Percentiles rank a stretch among this genome's conserved stretches.
phyloP scores from a whole-genome alignment of 257 asterid species.

The Thymus mandschuricus region DNA sequence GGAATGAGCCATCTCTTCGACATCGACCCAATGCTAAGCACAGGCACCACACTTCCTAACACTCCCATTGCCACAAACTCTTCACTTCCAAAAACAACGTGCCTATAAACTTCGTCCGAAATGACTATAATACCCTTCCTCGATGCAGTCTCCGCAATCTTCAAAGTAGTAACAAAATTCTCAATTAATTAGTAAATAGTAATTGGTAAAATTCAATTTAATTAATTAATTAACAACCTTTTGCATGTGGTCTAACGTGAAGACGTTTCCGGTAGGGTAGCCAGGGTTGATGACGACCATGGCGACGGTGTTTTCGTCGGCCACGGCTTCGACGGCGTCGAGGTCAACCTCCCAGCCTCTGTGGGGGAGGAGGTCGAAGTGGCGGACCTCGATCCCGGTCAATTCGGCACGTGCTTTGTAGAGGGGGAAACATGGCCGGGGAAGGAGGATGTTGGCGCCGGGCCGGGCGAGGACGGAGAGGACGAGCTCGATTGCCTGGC shows the following conservation, averaged over 20 bases:
- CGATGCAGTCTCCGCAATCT: conserved; percentile 65
- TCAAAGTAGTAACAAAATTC: not conserved
- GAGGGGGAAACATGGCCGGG: conserved; percentile 63
- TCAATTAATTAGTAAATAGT: not conserved
- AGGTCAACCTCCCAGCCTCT: conserved; percentile 70
- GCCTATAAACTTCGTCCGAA: conserved; percentile 71
- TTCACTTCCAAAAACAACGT: conserved; percentile 54
- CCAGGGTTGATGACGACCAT: conserved; percentile 71
- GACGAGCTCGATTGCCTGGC: conserved; percentile 68
- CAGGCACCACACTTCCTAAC: conserved; percentile 52
- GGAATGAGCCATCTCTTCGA: conserved; percentile 84
- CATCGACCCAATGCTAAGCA: conserved; percentile 59
- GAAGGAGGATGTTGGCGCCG: conserved; percentile 66
- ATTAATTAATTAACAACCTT: conserved; percentile 41
- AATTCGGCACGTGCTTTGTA: conserved; percentile 59
- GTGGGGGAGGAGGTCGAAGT: conserved; percentile 63
- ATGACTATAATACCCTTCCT: conserved; percentile 59
- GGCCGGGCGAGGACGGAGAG: conserved; percentile 59
- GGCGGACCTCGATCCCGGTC: conserved; percentile 55
- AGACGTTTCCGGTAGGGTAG: conserved; percentile 76
- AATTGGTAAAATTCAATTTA: not conserved
- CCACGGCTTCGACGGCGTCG: conserved; percentile 51
- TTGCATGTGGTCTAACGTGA: conserved; percentile 52
- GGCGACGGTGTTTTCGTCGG: conserved; percentile 67
- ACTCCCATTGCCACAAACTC: conserved; percentile 59